These are phyloP conservation scores for Sechiopsis laciniata DNA, from an alignment of 306 rosid genomes.

Conservation along the genomic window DNA sequence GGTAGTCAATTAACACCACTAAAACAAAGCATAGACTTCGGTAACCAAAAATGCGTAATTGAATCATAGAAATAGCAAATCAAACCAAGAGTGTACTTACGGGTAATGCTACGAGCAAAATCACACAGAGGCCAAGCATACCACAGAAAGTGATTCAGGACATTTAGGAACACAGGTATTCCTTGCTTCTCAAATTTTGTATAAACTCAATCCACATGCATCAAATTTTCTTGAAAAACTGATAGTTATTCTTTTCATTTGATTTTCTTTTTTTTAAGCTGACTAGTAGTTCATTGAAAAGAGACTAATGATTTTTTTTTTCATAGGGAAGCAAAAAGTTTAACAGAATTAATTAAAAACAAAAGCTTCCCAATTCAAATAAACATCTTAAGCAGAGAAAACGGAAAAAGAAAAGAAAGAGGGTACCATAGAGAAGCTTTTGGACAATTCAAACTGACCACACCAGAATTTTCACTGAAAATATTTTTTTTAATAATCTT, in stretches of 20 bases:
- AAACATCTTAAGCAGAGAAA: no score
- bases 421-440: no score
- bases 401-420: no score
- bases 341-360: no score
- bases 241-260: not conserved
- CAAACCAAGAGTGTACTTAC: slow-evolving; percentile 1
- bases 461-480: no score
- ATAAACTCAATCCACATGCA: not conserved
- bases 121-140: not conserved
- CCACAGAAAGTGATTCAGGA: not conserved
- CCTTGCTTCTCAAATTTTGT: not conserved
- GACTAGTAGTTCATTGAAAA: not conserved
- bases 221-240: not conserved
- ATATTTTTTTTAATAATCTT: no score
- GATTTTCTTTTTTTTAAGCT: not conserved
- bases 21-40: not conserved
- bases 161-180: not conserved
- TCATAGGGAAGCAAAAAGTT: no score
- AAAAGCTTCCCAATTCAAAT: no score
- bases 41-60: not conserved
- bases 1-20: slow-evolving; percentile 21
- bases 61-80: not conserved
- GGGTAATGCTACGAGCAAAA: not conserved
- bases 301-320: no score
- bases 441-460: no score